Base-by-base conservation (phyloP, 2,329 filamentous ascomycete genomes). In the Colletotrichum lentis region DNA sequence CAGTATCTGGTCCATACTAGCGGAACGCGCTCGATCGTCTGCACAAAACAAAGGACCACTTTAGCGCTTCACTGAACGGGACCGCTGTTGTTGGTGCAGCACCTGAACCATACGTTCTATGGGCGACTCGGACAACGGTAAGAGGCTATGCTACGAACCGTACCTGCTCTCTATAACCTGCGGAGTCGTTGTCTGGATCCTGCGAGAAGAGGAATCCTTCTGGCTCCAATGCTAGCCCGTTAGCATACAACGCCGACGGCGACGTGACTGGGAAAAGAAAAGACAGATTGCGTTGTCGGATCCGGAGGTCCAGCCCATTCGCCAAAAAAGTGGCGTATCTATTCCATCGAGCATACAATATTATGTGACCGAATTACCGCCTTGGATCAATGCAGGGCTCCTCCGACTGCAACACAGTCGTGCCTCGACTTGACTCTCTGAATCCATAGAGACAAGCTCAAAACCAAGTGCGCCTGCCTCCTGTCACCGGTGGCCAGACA, bases 61-160 rank as follows among this genome's bases (percentile, higher is more conserved):
- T 39, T 65, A 54, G 53, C 46, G 54, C 61, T 41, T 56, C 50
- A 12, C 66, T 44, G 50, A 43, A 68, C 50, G 37, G 55, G 65
- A 46, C 55, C 62, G 27, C 62, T 44, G 11, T 61, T 61, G 65
- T 68, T 65, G 27, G 27, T 27, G 27, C 27, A 27, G 5, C 7
- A 27, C 27, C 27, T 6, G 27, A 6, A 7, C 27, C 27, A 27
- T 27, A 27, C 5, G 27, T 27, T 27, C 27, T 27, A 27, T 27
- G 5, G 27, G 27, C 27, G 7, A 31, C 27, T 31, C 6, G 27
- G 27, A 31, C 27, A 10, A 31, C 27, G 8, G 27, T 31, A 31
- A 31, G 27, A 31, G 27, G 27, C 6, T 27, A 31, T 27, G 20
- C 16, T 27, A 31, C n/a, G n/a, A 37, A 11, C 50, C 31, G 5